These are phyloP conservation scores for Penicillium dipodomyicola DNA, from an alignment of 495 filamentous ascomycete genomes.

Conservation along the genomic window DNA sequence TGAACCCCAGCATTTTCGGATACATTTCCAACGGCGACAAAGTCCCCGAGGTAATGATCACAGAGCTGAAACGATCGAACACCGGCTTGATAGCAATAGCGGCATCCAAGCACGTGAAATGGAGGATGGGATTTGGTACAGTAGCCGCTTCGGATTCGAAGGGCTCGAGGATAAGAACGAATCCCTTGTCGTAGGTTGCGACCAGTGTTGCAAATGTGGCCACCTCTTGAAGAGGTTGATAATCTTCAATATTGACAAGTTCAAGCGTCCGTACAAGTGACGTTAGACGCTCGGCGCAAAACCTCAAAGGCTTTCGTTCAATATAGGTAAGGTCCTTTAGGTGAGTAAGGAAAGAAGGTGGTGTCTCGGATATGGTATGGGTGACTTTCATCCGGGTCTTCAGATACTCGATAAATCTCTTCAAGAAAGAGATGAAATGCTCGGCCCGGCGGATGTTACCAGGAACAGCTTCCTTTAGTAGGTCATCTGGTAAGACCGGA, in stretches of 20 bases:
- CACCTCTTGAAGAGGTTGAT: conserved; percentile 94
- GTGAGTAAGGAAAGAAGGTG: conserved; percentile 88
- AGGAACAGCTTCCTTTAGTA: conserved; percentile 80
- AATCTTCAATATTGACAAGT: conserved; percentile 96
- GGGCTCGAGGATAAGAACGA: conserved; percentile 91
- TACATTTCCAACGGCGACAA: conserved; percentile 99
- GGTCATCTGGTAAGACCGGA: conserved; percentile 50
- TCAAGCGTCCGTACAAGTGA: conserved; percentile 95
- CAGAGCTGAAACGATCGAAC: conserved; percentile 94
- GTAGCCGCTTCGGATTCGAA: conserved; percentile 95
- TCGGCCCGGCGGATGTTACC: conserved; percentile 96
- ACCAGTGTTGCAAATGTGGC: conserved; percentile 98
- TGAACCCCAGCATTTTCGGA: conserved; percentile 95
- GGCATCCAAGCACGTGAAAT: conserved; percentile 95
- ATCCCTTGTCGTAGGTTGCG: conserved; percentile 96
- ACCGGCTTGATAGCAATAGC: conserved; percentile 98
- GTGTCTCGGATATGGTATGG: conserved; percentile 95
- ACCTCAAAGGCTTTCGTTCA: conserved; percentile 91
- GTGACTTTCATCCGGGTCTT: conserved; percentile 98
- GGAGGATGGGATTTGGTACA: conserved; percentile 90
- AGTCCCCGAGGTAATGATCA: conserved; percentile 98
- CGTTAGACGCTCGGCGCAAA: conserved; percentile 92
- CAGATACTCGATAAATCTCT: conserved; percentile 95
- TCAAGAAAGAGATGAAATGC: conserved; percentile 93
- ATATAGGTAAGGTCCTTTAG: conserved; percentile 95